Conservation (phyloP, 768 basidiomycete genomes). For the Trametes elegans region DNA sequence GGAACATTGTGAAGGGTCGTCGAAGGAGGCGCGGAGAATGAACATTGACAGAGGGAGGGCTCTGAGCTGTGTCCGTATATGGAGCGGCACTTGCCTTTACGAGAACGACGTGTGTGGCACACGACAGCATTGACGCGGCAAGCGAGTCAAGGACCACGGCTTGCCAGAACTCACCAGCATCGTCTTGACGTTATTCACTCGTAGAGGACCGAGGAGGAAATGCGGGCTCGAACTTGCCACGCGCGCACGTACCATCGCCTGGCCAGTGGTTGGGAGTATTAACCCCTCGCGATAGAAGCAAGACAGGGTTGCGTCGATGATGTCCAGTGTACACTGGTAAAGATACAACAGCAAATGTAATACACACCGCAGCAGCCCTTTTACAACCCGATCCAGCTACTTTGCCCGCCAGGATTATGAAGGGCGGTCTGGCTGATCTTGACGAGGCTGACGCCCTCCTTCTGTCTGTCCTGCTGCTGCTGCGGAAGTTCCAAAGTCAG, state of each 20-base stretch:
- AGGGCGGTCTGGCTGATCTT: slow-evolving; percentile 95
- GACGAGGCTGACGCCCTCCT: slow-evolving; percentile 45
- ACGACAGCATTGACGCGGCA: not conserved
- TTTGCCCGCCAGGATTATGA: slow-evolving; percentile 87
- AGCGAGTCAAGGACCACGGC: no score
- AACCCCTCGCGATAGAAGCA: no score
- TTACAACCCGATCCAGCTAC: slow-evolving; percentile 89
- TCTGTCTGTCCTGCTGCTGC: slow-evolving; percentile 17
- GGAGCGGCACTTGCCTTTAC: not conserved
- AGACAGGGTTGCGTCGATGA: not conserved
- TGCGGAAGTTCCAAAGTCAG: slow-evolving; percentile 41
- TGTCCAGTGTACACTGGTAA: not conserved
- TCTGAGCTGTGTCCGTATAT: not conserved
- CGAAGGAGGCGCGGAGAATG: slow-evolving; percentile 5
- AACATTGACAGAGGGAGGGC: not conserved
- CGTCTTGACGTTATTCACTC: no score
- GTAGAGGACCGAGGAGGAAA: no score
- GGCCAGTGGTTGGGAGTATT: no score
- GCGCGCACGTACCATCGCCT: no score
- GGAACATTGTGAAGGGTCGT: slow-evolving; percentile 8
- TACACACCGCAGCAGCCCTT: not conserved
- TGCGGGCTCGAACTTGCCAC: no score
- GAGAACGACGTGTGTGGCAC: not conserved
- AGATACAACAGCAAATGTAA: not conserved
- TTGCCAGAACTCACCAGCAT: no score